Conservation (phyloP, 106 monocot genomes). For the Narthecium ossifragum region DNA sequence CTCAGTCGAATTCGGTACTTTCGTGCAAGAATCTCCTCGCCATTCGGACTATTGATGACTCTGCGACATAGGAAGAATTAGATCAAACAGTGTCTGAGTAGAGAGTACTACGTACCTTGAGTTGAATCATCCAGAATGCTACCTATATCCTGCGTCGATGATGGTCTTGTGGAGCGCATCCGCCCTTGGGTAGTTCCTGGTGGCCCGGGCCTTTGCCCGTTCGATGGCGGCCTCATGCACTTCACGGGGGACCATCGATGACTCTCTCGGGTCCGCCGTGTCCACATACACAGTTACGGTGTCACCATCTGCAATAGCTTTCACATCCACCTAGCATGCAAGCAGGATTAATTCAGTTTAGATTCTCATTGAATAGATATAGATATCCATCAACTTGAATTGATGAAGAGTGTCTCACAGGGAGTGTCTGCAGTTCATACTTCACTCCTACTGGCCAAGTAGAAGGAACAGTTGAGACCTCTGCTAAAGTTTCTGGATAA, state of each 20-base stretch:
- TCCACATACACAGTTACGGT: slow-evolving; percentile 77
- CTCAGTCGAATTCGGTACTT: slow-evolving; percentile 90
- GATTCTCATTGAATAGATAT: background rate
- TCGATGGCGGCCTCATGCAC: slow-evolving; percentile 47
- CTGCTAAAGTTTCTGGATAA: slow-evolving; percentile 11
- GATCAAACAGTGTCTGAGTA: no score
- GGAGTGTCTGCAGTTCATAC: slow-evolving; percentile 72
- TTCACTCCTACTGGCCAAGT: slow-evolving; percentile 42
- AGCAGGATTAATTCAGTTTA: background rate
- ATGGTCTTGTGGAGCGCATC: slow-evolving; percentile 67
- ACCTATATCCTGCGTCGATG: slow-evolving; percentile 76
- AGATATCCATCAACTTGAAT: background rate
- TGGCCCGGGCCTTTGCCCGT: slow-evolving; percentile 49
- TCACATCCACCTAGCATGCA: slow-evolving; percentile 52
- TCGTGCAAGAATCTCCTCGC: slow-evolving; percentile 47
- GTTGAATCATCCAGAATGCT: background rate
- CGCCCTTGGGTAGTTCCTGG: slow-evolving; percentile 52
- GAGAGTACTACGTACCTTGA: no score
- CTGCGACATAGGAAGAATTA: slow-evolving; percentile 24
- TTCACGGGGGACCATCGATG: slow-evolving; percentile 38
- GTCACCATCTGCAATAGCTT: slow-evolving; percentile 82
- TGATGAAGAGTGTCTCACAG: slow-evolving; percentile 34
- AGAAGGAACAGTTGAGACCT: slow-evolving; percentile 7
- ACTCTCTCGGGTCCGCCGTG: slow-evolving; percentile 45
- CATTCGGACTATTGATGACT: slow-evolving; percentile 37